Evolutionary conservation across 2,329 filamentous ascomycete genomes (phyloP), one percentile per base, ranked within the genome.

Genomic region (Plectosphaerella cucumerina): DNA sequence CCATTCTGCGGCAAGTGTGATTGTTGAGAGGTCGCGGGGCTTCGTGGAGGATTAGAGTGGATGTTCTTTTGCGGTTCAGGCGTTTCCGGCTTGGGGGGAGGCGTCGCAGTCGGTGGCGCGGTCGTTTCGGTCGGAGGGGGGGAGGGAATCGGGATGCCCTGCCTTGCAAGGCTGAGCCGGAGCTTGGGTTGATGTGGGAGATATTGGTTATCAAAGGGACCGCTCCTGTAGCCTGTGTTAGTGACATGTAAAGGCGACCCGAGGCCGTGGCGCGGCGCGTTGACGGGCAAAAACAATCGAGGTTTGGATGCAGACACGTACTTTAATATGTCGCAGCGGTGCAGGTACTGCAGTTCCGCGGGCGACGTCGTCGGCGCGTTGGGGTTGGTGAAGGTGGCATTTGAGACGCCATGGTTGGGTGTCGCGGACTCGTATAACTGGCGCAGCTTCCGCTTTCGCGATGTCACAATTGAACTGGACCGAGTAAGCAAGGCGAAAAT

Each of bases 401-500:
- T 42, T 6, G 82, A 80, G 62, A 85, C 75, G 68, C 75, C 73
- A 22, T 52, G 20, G 31, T 37, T 49, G n/a, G 53, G 43, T n/a
- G 59, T 60, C 47, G 51, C 49, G n/a, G 44, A 41, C 11, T 48
- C 80, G 76, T 88, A 96, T 63, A 96, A 81, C 75, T 94, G 88
- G 69, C 87, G 86, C 68, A 96, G 81, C 79, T 95, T 95, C 71
- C 90, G 86, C 82, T 95, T 94, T 72, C 89, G 87, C 79, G 88
- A 90, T 72, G 80, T 81, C 78, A 88, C 82, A 80, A 87, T 85
- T 81, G 81, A 78, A 73, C 84, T 87, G 66, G 53, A 59, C 55
- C 56, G 21, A 39, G 65, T 81, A 56, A 82, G 70, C 63, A 77
- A 51, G 52, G 54, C 63, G 48, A 72, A 73, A 70, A 62, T 60